phyloP scores from a whole-genome alignment of 2,329 filamentous ascomycete species.

The Alternaria viburni region DNA sequence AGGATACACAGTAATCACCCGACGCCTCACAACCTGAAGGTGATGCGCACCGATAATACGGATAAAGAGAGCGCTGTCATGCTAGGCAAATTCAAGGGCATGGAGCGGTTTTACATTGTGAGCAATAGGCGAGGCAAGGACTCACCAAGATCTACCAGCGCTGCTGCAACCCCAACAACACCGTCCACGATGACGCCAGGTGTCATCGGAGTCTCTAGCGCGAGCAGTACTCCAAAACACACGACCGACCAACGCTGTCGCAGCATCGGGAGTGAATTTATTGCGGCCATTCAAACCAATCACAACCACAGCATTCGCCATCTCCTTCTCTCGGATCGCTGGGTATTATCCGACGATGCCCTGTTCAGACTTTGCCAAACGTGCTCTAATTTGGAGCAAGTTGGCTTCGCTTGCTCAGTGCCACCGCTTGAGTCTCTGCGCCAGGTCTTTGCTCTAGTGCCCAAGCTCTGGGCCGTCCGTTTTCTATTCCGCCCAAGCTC shows the following conservation, averaged over 20 bases:
- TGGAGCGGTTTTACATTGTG: slow-evolving; percentile 62
- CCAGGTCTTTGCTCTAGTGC: slow-evolving; percentile 45
- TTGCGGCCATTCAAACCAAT: slow-evolving; percentile 58
- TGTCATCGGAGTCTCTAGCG: slow-evolving; percentile 21
- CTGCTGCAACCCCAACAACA: slow-evolving; percentile 36
- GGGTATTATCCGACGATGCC: slow-evolving; percentile 58
- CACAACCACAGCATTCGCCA: slow-evolving; percentile 63
- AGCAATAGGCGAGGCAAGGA: slow-evolving; percentile 40
- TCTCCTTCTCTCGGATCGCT: slow-evolving; percentile 63
- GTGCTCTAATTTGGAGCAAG: slow-evolving; percentile 65
- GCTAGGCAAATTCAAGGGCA: slow-evolving; percentile 49
- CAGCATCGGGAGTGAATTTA: slow-evolving; percentile 53
- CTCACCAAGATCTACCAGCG: slow-evolving; percentile 33
- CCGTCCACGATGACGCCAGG: slow-evolving; percentile 33
- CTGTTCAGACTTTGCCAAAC: slow-evolving; percentile 59
- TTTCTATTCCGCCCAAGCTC: slow-evolving; percentile 43
- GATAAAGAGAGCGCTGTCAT: slow-evolving; percentile 55
- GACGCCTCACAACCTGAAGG: slow-evolving; percentile 52
- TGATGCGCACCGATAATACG: slow-evolving; percentile 57
- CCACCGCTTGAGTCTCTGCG: slow-evolving; percentile 51
- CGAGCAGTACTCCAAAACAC: slow-evolving; percentile 28
- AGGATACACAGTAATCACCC: slow-evolving; percentile 33
- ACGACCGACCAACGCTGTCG: slow-evolving; percentile 33
- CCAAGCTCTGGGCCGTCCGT: slow-evolving; percentile 51
- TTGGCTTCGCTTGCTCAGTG: slow-evolving; percentile 63